Evolutionary conservation across 78 protist species (phyloP), one percentile per base, ranked within the genome.

Genomic region (Dictyostelium purpureum): DNA sequence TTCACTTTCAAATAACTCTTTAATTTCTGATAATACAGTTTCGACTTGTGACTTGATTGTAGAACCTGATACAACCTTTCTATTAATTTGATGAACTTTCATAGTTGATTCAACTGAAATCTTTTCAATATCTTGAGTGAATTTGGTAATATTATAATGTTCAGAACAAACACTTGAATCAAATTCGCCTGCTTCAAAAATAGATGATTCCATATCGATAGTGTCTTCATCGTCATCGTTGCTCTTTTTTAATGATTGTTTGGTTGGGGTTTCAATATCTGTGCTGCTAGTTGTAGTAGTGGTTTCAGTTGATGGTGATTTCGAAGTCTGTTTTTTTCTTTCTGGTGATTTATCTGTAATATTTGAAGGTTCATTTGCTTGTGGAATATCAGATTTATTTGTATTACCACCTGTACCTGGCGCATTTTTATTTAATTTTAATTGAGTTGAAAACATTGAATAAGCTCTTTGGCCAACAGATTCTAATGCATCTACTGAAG

Each of bases 21-120:
- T 85, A 45, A 85, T 73, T 73, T 85, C 82, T 9, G 42, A 18
- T 42, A 73, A 73, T 4, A 43, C 40, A 6, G 26, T 4, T 42
- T 85, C 82, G 31, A 85, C 82, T 4, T 35, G 6, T 18, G 77
- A n/a, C 35, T 57, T 70, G 3, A 54, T 12, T 14, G 47, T 19
- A 6, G 69, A 40, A 40, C 37, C 70, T n/a, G 63, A 51, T 4
- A 66, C 7, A 12, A 73, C 28, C 54, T 85, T 85, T 42, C 92
- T 43, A 45, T 85, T 85, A 74, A 85, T 35, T 61, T 85, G 92
- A 42, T 85, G 92, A 59, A 76, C 43, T 35, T 85, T 85, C 92
- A 85, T 85, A 12, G 92, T 85, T 18, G 92, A 85, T 35, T 85
- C 92, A 12, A 85, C 77, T 14, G 92, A 56, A 16, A 85, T 18